Evolutionary conservation across 176 grass and related monocot genomes (phyloP).

Genomic region (Carex parvula): DNA sequence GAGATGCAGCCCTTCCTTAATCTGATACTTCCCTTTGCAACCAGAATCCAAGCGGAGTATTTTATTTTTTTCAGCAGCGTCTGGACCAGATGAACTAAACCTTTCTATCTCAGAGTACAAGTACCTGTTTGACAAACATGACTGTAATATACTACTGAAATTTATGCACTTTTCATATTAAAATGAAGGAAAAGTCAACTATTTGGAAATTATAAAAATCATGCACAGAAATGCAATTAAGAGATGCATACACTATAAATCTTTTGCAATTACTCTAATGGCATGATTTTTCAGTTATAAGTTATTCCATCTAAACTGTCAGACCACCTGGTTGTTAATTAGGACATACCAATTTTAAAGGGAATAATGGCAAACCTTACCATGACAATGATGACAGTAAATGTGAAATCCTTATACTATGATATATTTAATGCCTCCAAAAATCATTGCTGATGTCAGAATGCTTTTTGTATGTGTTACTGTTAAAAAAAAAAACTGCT

Average conservation of each 20-base stretch:
- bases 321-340: neutral
- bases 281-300: neutral
- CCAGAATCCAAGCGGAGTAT: conserved; percentile 39
- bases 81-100: neutral
- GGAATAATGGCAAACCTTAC: neutral
- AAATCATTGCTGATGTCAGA: neutral
- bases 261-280: neutral
- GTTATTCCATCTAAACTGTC: neutral
- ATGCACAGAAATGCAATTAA: neutral
- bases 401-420: neutral
- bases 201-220: neutral
- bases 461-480: neutral
- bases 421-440: neutral
- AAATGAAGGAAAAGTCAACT: neutral
- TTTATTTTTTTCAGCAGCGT: neutral
- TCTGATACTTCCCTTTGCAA: conserved; percentile 32
- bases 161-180: neutral
- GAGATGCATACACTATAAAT: neutral
- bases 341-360: neutral
- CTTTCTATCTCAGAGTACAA: conserved; percentile 49
- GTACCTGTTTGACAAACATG: conserved; percentile 23
- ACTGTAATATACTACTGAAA: neutral
- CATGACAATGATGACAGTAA: neutral
- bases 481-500: neutral
- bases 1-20: conserved; percentile 48